phyloP scores from a whole-genome alignment of 192 early-diverging fungal species.

The Coemansia sp. region DNA sequence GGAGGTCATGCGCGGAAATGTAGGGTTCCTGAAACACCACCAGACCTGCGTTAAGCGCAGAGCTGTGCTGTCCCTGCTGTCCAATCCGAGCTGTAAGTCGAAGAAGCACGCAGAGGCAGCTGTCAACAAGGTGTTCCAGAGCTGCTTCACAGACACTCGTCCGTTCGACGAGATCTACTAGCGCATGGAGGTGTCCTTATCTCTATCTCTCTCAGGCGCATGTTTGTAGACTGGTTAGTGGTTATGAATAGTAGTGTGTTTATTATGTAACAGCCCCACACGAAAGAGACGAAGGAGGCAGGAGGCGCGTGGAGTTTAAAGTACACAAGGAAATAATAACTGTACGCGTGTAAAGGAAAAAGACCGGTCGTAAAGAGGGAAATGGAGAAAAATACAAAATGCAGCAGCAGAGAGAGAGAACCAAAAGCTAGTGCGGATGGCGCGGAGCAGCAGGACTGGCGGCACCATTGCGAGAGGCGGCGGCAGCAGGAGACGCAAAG shows the following conservation, averaged over 20 bases:
- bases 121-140: slow-evolving; percentile 82
- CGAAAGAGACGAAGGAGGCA: no score
- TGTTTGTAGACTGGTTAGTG: no score
- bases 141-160: slow-evolving; percentile 91
- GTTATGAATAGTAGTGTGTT: no score
- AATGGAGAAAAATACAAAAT: neutral
- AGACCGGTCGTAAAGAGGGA: neutral
- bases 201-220: no score
- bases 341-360: neutral
- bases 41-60: slow-evolving; percentile 86
- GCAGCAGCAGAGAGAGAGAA: neutral
- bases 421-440: neutral
- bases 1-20: slow-evolving; percentile 66
- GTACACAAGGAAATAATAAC: neutral
- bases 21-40: slow-evolving; percentile 76
- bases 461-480: neutral
- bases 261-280: no score
- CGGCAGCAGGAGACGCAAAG: slow-evolving; percentile 5
- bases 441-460: neutral
- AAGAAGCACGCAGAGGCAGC: slow-evolving; percentile 80
- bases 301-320: neutral
- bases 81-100: slow-evolving; percentile 74
- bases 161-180: slow-evolving; percentile 93
- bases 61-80: slow-evolving; percentile 73
- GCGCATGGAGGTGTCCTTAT: neutral